Evolutionary conservation across 2,329 filamentous ascomycete species (phyloP), one percentile per base, ranked within the genome.

Genomic region (Alternaria triticina): DNA sequence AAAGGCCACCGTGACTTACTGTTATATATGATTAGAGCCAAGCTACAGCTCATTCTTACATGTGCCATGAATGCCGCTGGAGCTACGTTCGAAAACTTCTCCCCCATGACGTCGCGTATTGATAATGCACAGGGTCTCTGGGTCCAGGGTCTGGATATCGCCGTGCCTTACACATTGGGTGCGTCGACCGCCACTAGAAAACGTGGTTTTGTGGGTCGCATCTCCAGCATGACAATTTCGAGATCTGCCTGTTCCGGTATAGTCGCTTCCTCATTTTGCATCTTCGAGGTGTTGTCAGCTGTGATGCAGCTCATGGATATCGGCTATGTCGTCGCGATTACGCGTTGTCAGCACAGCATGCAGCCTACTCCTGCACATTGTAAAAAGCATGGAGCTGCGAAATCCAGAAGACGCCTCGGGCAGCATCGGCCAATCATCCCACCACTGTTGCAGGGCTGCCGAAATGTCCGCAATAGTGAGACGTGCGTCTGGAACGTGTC

Each of bases 51-150:
- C 45, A 54, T 27, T 59, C 30, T 46, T 49, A 44, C 49, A 49
- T 43, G 22, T 51, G 22, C 46, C 27, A 51, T 55, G n/a, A 51
- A 33, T 44, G 33, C 49, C 20, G 59, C 47, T 52, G 57, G 46
- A 50, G 46, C 30, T 45, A 58, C 45, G 17, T 57, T 70, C 33
- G 56, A 64, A 67, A 70, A 58, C 50, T 69, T 63, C 54, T 56
- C 40, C n/a, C 40, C 51, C 51, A 70, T 71, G 70, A 71, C 69
- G 70, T 72, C 64, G 67, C 59, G n/a, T 13, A 54, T 67, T 62
- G 62, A 54, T 64, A 65, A 62, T 64, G 20, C 50, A 60, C 51
- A 63, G 56, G 59, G 58, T 66, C 49, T 36, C 43, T 57, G 62
- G 60, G 54, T 61, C 57, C 64, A 66, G 59, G 55, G 60, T 62